A percentile compares a stretch with the other conserved stretches of the same genome.
Evolutionary conservation across 257 asterid genomes (phyloP).

Genomic region (Nicotiana attenuata): DNA sequence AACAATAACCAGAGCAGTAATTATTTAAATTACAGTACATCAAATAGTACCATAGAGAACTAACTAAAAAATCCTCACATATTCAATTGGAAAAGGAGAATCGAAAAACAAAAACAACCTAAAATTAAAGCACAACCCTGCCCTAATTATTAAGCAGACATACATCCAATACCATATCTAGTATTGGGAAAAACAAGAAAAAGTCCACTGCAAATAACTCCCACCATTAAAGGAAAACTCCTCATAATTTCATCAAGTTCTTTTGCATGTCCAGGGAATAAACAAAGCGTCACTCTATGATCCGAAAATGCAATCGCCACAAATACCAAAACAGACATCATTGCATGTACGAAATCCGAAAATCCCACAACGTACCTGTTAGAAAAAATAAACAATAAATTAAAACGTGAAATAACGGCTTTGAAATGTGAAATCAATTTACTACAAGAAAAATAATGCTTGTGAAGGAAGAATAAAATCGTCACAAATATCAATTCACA

Average conservation of each 20-base stretch:
- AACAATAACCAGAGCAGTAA: background rate
- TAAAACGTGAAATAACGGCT: background rate
- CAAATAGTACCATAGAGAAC: background rate
- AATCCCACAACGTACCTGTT: slow-evolving; percentile 39
- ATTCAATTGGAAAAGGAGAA: background rate
- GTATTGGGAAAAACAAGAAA: slow-evolving; percentile 88
- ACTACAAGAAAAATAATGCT: background rate
- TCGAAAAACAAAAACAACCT: background rate
- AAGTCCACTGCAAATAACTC: slow-evolving; percentile 73
- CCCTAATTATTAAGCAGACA: slow-evolving; percentile 32
- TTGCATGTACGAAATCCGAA: slow-evolving; percentile 76
- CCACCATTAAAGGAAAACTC: slow-evolving; percentile 90
- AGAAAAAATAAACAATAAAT: background rate
- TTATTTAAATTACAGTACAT: background rate
- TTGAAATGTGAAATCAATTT: background rate
- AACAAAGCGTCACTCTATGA: slow-evolving; percentile 73
- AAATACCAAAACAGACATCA: slow-evolving; percentile 79
- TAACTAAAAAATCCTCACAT: background rate
- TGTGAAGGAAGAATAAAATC: background rate
- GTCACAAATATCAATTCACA: background rate
- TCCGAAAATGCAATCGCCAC: slow-evolving; percentile 76
- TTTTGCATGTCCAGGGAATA: slow-evolving; percentile 64
- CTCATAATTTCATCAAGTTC: slow-evolving; percentile 81
- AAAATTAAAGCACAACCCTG: background rate
- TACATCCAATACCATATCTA: slow-evolving; percentile 77